Base-by-base conservation (phyloP, 805 yeast genomes). In the Wickerhamiella dianesei region DNA sequence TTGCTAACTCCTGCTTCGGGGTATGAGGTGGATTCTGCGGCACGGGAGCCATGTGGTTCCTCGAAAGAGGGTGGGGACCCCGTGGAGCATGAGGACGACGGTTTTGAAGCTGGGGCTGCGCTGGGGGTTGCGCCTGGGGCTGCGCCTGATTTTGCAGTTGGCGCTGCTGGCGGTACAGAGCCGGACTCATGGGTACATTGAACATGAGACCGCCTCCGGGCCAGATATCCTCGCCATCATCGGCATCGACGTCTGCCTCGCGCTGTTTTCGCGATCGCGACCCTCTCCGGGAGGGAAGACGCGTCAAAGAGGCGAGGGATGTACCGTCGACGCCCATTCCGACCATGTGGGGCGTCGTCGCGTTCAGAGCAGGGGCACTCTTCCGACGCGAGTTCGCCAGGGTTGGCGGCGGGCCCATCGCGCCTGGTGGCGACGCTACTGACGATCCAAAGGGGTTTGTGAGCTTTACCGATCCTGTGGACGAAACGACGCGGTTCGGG, bases 151-250 rank as follows among this genome's bases (percentile, higher is more conserved):
- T 40, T 6, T 18, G 42, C 37, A 3, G 50, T 37, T 36, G 42
- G 44, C 9, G 44, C 32, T 40, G 50, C 40, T 64, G 60, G 16
- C 64, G 61, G 40, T 59, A 66, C 17, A 79, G 61, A 0, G 81
- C 72, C 43, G 76, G 79, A 0, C 82, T 70, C 45, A 76, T 62
- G 2, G 87, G 87, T 17, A 80, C 82, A 54, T 80, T 79, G 62
- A 67, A 80, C 49, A 79, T 73, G 19, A 72, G 67, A 19, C 71
- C 62, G 46, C 72, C 72, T 40, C 70, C 75, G 1, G 77, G 77
- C 39, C 76, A 62, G 48, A 75, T 73, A 49, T 74, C 76, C 52
- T 76, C 80, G 16, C 74, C 76, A 41, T 66, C 71, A 16, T 63
- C 60, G 37, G 62, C 62, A 4, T 64, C 69, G 46, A 52, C 59